These are phyloP conservation scores for Euphorbia peplus DNA, from an alignment of 345 rosid species.

Conservation along the genomic window DNA sequence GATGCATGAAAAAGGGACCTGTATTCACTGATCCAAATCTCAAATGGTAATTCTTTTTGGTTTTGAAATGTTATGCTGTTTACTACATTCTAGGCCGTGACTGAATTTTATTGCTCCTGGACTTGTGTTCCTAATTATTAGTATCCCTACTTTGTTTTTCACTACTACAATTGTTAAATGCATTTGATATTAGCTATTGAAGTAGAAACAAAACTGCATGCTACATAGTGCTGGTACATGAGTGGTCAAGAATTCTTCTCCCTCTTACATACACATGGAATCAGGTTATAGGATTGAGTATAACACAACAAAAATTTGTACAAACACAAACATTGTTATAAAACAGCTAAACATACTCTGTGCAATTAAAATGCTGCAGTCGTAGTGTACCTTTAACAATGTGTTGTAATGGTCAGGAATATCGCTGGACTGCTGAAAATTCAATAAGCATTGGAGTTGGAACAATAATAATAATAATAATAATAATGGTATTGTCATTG, in stretches of 20 bases:
- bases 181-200: not conserved
- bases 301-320: not conserved
- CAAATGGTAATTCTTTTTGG: slow-evolving; percentile 50
- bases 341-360: not conserved
- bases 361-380: not conserved
- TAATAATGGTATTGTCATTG: too few species aligned
- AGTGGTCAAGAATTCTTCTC: not conserved
- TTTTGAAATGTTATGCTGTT: not conserved
- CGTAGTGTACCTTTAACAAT: not conserved
- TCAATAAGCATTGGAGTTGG: not conserved
- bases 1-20: slow-evolving; percentile 91
- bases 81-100: not conserved
- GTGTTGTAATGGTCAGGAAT: not conserved
- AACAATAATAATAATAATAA: not conserved
- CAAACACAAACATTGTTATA: not conserved
- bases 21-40: slow-evolving; percentile 85
- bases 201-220: not conserved
- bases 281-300: not conserved
- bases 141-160: not conserved
- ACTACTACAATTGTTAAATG: not conserved
- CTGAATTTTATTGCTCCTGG: not conserved
- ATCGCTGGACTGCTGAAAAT: not conserved
- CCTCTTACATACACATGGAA: not conserved
- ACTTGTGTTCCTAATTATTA: not conserved
- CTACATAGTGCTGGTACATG: not conserved